phyloP scores from a whole-genome alignment of 257 asterid species.

The Anisodus tanguticus region DNA sequence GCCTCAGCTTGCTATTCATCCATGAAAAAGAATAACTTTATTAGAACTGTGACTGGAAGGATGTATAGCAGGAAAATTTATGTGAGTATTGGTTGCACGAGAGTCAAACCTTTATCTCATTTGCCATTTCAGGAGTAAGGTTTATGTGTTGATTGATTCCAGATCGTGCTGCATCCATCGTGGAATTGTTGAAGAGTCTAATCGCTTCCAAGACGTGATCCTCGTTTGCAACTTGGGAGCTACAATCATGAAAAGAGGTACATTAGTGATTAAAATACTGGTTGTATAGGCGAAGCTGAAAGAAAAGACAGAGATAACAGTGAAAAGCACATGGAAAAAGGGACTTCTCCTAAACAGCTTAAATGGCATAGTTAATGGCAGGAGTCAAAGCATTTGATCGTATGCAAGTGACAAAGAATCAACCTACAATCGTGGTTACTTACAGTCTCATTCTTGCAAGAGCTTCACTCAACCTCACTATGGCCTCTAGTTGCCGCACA shows the following conservation, averaged over 20 bases:
- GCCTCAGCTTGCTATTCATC: constrained; percentile 82
- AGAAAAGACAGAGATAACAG: not conserved
- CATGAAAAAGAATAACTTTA: constrained; percentile 23
- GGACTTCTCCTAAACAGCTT: not conserved
- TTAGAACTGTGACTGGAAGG: not conserved
- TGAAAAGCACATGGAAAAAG: not conserved
- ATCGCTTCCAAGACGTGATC: constrained; percentile 89
- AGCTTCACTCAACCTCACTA: constrained; percentile 93
- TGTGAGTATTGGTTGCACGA: not conserved
- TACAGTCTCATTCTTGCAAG: constrained; percentile 95
- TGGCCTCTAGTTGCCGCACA: constrained; percentile 98
- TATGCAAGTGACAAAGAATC: not conserved
- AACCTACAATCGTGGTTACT: constrained; percentile 40
- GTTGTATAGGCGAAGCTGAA: not conserved
- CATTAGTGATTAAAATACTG: not conserved
- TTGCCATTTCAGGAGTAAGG: constrained; percentile 84
- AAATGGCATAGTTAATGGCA: constrained; percentile 18
- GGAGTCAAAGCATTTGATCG: not conserved
- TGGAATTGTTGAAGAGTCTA: constrained; percentile 78
- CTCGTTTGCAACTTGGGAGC: constrained; percentile 83
- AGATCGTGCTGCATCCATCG: constrained; percentile 96
- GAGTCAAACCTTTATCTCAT: constrained; percentile 77
- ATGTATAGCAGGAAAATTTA: not conserved
- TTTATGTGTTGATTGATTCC: constrained; percentile 83
- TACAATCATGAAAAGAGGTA: constrained; percentile 30